Conservation (phyloP, 2,329 filamentous ascomycete genomes). For the Kalmusia sp. region DNA sequence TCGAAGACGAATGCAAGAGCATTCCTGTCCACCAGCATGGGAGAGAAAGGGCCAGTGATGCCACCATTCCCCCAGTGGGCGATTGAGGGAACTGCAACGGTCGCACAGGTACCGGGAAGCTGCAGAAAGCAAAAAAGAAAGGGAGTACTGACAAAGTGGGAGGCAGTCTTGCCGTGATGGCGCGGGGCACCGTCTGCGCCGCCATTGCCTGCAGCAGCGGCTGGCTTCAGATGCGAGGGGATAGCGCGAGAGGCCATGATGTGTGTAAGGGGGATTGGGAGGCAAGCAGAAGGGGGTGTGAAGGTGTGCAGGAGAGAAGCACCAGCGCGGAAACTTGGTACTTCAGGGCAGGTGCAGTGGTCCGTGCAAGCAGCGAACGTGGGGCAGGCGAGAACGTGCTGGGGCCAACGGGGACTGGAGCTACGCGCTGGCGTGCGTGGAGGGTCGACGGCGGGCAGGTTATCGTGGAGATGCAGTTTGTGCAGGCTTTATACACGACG, state of each 20-base stretch:
- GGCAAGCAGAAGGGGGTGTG: constrained; percentile 11
- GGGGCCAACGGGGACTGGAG: constrained; percentile 2
- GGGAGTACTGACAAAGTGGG: constrained; percentile 6
- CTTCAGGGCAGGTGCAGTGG: constrained; percentile 6
- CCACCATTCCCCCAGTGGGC: background rate
- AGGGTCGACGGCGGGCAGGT: background rate
- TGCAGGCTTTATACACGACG: constrained; percentile 6
- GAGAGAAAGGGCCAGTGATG: background rate
- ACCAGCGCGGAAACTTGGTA: constrained; percentile 6
- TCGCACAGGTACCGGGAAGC: background rate
- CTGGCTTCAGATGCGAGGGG: constrained; percentile 82
- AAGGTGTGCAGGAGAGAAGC: constrained; percentile 8
- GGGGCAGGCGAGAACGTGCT: constrained; percentile 23
- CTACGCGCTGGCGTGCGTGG: constrained; percentile 1
- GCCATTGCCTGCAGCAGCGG: constrained; percentile 44
- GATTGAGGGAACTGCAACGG: background rate
- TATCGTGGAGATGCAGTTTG: background rate
- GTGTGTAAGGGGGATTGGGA: constrained; percentile 9
- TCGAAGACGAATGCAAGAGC: background rate
- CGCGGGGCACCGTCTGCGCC: constrained; percentile 63
- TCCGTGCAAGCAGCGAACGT: constrained; percentile 13
- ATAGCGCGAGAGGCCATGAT: constrained; percentile 77
- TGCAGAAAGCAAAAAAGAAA: background rate
- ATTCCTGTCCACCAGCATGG: background rate
- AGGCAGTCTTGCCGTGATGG: constrained; percentile 64